Percentiles rank a stretch among this genome's conserved stretches.
Evolutionary conservation across 2,329 filamentous ascomycete species (phyloP).

Genomic region (Biscogniauxia marginata): DNA sequence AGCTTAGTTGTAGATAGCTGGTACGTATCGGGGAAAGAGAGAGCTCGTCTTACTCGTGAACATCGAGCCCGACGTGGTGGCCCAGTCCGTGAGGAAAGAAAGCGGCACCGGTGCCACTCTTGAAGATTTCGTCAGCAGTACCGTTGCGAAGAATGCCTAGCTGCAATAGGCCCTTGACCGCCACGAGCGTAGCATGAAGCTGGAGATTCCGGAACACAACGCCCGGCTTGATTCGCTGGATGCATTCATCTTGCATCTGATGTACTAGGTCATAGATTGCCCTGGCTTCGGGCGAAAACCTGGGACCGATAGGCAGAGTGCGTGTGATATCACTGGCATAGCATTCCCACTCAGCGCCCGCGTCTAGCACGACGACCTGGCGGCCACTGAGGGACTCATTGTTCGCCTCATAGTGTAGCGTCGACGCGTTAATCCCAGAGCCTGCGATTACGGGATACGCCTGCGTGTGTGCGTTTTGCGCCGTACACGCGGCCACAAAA

Average conservation of each 20-base stretch:
- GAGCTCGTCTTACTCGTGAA: constrained; percentile 48
- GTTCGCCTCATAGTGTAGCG: constrained; percentile 84
- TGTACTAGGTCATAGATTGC: constrained; percentile 76
- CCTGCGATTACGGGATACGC: constrained; percentile 90
- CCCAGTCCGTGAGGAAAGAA: constrained; percentile 68
- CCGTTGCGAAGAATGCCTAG: constrained; percentile 72
- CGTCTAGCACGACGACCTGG: constrained; percentile 80
- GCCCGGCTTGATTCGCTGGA: constrained; percentile 66
- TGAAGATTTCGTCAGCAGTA: constrained; percentile 50
- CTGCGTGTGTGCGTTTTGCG: constrained; percentile 70
- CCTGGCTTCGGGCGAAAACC: constrained; percentile 65
- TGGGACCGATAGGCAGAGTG: constrained; percentile 66
- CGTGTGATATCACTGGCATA: constrained; percentile 92
- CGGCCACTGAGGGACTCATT: constrained; percentile 67
- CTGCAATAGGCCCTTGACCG: constrained; percentile 65
- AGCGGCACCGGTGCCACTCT: constrained; percentile 53
- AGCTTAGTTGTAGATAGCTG: too few relatives aligned
- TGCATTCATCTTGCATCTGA: constrained; percentile 76
- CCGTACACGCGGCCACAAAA: constrained; percentile 71
- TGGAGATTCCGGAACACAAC: constrained; percentile 72
- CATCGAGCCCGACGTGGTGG: constrained; percentile 65
- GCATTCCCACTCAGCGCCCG: constrained; percentile 78
- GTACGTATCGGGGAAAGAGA: constrained; percentile 4
- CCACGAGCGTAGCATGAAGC: constrained; percentile 68
- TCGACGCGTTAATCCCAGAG: constrained; percentile 76